Conservation (phyloP, 1,284 basidiomycete genomes). For the Moesziomyces aphidis region DNA sequence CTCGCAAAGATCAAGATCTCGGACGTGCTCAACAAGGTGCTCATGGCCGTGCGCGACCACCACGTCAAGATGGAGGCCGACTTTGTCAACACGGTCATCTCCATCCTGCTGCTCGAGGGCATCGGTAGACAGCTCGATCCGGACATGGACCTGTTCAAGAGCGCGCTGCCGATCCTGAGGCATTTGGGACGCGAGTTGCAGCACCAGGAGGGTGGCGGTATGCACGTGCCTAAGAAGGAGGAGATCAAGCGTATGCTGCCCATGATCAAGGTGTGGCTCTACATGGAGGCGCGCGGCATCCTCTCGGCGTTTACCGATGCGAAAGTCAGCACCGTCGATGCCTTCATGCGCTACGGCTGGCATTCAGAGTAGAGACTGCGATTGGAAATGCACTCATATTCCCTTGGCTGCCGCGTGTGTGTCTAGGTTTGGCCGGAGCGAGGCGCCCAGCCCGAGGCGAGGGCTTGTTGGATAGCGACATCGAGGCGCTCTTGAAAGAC, state of each 20-base stretch:
- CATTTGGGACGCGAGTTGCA: conserved; percentile 55
- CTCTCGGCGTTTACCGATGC: conserved; percentile 47
- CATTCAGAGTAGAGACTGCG: conserved; percentile 38
- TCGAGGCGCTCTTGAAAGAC: conserved; percentile 2
- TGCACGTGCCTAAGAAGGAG: conserved; percentile 39
- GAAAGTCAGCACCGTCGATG: conserved; percentile 54
- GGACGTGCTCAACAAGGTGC: conserved; percentile 88
- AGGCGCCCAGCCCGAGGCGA: conserved; percentile 8
- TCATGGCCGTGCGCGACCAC: conserved; percentile 87
- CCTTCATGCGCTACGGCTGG: conserved; percentile 64
- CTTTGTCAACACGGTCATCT: conserved; percentile 97
- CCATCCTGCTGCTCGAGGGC: conserved; percentile 91
- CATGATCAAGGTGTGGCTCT: conserved; percentile 63
- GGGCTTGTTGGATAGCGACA: conserved; percentile 10
- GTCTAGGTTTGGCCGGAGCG: not conserved
- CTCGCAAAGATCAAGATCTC: conserved; percentile 95
- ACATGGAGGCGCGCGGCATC: conserved; percentile 55
- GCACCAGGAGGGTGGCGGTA: conserved; percentile 25
- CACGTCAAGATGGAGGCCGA: conserved; percentile 99
- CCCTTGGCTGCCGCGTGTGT: not conserved
- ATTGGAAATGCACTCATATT: conserved; percentile 3
- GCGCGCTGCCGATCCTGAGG: conserved; percentile 63
- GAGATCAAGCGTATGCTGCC: conserved; percentile 41
- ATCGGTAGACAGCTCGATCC: conserved; percentile 96
- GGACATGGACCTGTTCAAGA: conserved; percentile 75